phyloP scores from a whole-genome alignment of 371 early-diverging fungal species.

The Dinochytrium kinnereticum region DNA sequence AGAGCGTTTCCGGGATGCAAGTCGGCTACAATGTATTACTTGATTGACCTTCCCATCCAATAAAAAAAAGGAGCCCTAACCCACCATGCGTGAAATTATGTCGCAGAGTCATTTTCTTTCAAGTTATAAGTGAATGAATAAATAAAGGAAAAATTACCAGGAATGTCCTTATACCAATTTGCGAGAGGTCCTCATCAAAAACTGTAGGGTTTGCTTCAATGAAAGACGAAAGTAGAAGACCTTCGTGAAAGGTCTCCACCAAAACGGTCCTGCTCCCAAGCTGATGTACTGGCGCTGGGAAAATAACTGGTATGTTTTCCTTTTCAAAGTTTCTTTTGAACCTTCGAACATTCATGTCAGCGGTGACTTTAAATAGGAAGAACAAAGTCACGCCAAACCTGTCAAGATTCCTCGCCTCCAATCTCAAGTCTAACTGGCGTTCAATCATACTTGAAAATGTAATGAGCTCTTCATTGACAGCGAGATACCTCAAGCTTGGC shows the following conservation, averaged over 20 bases:
- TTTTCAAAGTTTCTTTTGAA: slow-evolving; percentile 75
- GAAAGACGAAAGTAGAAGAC: slow-evolving; percentile 75
- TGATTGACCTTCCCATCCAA: background rate
- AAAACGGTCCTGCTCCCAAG: slow-evolving; percentile 74
- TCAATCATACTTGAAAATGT: slow-evolving; percentile 92
- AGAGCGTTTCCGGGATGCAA: slow-evolving; percentile 94
- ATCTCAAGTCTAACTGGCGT: slow-evolving; percentile 84
- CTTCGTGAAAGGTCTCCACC: slow-evolving; percentile 82
- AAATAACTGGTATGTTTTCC: slow-evolving; percentile 45
- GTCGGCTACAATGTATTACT: slow-evolving; percentile 59
- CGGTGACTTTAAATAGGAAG: background rate
- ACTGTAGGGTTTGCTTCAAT: slow-evolving; percentile 55
- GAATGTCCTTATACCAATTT: slow-evolving; percentile 73
- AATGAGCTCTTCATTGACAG: slow-evolving; percentile 83
- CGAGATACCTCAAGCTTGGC: slow-evolving; percentile 82
- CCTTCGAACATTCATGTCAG: slow-evolving; percentile 23
- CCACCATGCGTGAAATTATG: slow-evolving; percentile 88
- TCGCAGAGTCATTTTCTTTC: slow-evolving; percentile 80
- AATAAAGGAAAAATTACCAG: slow-evolving; percentile 39
- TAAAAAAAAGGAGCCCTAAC: background rate
- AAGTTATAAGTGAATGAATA: background rate
- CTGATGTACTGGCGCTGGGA: slow-evolving; percentile 71
- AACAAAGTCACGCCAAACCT: background rate
- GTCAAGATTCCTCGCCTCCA: slow-evolving; percentile 79
- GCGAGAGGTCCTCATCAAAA: slow-evolving; percentile 75